These are phyloP conservation scores for Kodamaea neixiangensis DNA, from an alignment of 805 yeast species.

Conservation along the genomic window DNA sequence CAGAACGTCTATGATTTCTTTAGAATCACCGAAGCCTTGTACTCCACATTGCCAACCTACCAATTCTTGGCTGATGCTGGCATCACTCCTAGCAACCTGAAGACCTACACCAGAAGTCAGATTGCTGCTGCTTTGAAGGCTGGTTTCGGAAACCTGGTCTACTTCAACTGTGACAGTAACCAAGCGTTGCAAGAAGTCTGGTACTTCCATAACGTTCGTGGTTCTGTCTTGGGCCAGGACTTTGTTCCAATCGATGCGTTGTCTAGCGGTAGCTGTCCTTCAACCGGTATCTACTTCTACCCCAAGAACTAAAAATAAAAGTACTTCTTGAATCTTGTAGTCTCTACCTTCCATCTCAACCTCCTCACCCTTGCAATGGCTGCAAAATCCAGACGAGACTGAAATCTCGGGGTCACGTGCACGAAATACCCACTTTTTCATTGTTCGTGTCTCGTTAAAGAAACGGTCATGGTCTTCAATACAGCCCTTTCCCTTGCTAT, in stretches of 20 bases:
- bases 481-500: conserved; percentile 28
- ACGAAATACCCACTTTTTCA: neutral
- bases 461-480: neutral
- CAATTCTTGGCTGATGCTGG: conserved; percentile 63
- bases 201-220: conserved; percentile 23
- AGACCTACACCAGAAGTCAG: conserved; percentile 56
- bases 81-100: conserved; percentile 62
- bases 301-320: conserved; percentile 4
- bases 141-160: conserved; percentile 54
- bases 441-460: neutral
- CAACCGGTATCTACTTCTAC: conserved; percentile 6
- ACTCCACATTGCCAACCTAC: conserved; percentile 62
- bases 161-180: conserved; percentile 56
- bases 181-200: conserved; percentile 30
- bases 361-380: neutral
- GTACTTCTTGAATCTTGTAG: neutral
- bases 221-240: conserved; percentile 13
- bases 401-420: neutral
- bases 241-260: conserved; percentile 9
- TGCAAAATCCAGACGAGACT: neutral
- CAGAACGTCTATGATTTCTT: conserved; percentile 68
- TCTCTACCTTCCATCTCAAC: neutral
- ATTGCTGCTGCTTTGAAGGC: conserved; percentile 52
- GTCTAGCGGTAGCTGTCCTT: conserved; percentile 9
- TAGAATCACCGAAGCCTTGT: conserved; percentile 57